Evolutionary conservation across 805 yeast species (phyloP), one percentile per base, ranked within the genome.

Genomic region (Hagleromyces aurorensis): DNA sequence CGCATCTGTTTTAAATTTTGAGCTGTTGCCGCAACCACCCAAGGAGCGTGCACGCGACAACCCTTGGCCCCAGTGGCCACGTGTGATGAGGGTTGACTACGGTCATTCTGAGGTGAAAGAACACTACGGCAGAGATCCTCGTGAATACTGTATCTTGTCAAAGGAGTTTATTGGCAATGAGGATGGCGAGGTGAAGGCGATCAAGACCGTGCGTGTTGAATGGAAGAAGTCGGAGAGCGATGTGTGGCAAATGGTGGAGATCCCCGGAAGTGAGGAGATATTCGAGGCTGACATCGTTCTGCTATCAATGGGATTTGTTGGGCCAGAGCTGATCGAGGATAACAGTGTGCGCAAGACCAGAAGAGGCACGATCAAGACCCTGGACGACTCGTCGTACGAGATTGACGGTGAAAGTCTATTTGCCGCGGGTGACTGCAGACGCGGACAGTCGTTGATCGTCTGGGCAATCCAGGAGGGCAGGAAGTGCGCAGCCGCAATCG

Each of bases 1-100:
- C 40, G 77, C 82, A 57, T 81, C 94, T 7, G 96, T 91, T 35
- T 71, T 78, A 42, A 89, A 89, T 71, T 91, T 89, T 58, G 98
- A 89, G 66, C 70, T 89, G 56, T 68, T 89, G 47, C 98, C 98
- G 36, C 76, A 79, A 48, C 98, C 98, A 41, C 83, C 96, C 20
- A 69, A 69, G 17, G 70, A 73, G 36, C 75, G 96, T 59, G 80
- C 87, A 25, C 82, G 76, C 62, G 96, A 91, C 62, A 89, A 89
- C 63, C 97, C 98, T 61, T 89, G 98, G 98, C 98, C 98, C 24
- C 98, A 89, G 65, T 89, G 97, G 97, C 97, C 98, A 46, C 72
- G 96, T 57, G 75, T 91, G 50, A 89, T 91, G 80, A 75, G 97
- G 53, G 94, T 89, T 37, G 98, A 89, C 65, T 89, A 89, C 55